Percentiles rank a stretch among this genome's conserved stretches.
phyloP scores from a whole-genome alignment of 2,329 filamentous ascomycete species.

The Clonostachys sp. region DNA sequence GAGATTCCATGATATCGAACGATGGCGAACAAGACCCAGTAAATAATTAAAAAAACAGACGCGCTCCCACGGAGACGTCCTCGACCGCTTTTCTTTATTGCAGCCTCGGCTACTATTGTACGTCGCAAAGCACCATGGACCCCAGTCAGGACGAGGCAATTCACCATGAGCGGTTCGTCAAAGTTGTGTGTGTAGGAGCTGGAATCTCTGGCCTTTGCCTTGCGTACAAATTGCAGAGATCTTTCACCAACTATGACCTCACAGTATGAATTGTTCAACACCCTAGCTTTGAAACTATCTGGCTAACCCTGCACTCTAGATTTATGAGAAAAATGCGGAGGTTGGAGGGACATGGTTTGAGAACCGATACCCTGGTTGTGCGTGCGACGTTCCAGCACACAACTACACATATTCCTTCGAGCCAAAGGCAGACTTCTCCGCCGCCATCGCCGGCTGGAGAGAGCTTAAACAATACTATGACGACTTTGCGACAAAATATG shows the following conservation, averaged over 20 bases:
- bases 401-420: constrained; percentile 6
- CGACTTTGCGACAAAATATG: constrained; percentile 39
- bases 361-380: constrained; percentile 53
- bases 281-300: neutral
- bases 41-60: no score
- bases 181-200: constrained; percentile 37
- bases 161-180: constrained; percentile 3
- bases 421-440: constrained; percentile 37
- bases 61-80: no score
- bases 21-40: no score
- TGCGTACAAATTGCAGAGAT: constrained; percentile 40
- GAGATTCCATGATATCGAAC: no score
- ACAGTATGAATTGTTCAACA: constrained; percentile 2
- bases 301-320: constrained; percentile 3
- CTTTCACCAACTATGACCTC: constrained; percentile 32
- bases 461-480: constrained; percentile 54
- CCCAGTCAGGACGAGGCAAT: constrained; percentile 3
- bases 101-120: no score
- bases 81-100: no score
- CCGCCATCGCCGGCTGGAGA: constrained; percentile 47
- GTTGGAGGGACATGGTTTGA: constrained; percentile 56
- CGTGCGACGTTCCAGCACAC: constrained; percentile 28
- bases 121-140: neutral
- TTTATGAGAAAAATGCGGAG: constrained; percentile 53
- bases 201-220: constrained; percentile 40